phyloP scores from a whole-genome alignment of 2,329 filamentous ascomycete species.

The Nothopassalora personata region DNA sequence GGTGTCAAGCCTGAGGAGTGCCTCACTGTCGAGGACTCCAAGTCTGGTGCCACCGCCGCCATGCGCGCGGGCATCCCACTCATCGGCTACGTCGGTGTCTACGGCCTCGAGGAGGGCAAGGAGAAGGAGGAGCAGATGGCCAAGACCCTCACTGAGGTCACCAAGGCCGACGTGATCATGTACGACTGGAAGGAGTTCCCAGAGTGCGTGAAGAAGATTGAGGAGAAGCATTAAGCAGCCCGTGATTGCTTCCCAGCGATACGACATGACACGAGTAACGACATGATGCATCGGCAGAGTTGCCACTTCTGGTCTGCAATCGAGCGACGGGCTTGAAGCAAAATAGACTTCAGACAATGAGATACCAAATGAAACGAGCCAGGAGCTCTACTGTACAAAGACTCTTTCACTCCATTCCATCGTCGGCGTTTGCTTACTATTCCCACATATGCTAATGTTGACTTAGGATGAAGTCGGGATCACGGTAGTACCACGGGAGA shows the following conservation, averaged over 20 bases:
- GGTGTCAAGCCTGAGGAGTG: constrained; percentile 66
- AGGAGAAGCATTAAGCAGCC: constrained; percentile 27
- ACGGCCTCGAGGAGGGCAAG: constrained; percentile 62
- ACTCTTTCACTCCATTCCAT: neutral
- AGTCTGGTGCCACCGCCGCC: constrained; percentile 69
- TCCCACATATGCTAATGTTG: neutral
- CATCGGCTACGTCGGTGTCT: constrained; percentile 81
- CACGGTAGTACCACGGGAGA: neutral
- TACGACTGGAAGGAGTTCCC: constrained; percentile 50
- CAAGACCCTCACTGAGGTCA: constrained; percentile 45
- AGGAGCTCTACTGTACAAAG: constrained; percentile 1
- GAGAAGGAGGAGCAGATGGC: constrained; percentile 49
- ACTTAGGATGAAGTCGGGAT: neutral
- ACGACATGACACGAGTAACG: constrained; percentile 1
- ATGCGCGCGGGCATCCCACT: constrained; percentile 72
- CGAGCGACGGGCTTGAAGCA: neutral
- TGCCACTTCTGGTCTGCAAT: constrained; percentile 1
- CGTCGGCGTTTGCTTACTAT: neutral
- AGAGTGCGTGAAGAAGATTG: constrained; percentile 45
- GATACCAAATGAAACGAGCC: constrained; percentile 3
- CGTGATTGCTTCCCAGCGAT: neutral
- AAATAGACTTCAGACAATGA: constrained; percentile 3
- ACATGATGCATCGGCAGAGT: constrained; percentile 3
- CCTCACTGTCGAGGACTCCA: constrained; percentile 82
- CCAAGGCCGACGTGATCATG: constrained; percentile 46